Percentiles rank a stretch among this genome's conserved stretches.
Conservation (phyloP, 192 early-diverging fungal species). For the Backusella liffmaniae region DNA sequence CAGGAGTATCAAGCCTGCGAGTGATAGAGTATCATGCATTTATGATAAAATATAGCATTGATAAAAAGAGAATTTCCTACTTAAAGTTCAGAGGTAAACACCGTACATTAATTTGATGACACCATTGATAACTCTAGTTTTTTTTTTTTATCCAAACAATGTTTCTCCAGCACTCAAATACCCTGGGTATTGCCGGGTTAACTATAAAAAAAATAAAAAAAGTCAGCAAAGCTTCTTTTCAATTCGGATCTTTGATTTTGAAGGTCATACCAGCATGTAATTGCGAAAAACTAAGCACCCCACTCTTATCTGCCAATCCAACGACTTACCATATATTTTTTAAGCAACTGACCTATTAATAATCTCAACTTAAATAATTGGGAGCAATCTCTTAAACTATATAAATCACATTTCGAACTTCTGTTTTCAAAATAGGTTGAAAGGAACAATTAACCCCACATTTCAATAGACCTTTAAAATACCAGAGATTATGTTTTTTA, state of each 20-base stretch:
- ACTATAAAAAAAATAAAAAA: not conserved
- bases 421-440: slow-evolving; percentile 6
- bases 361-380: not conserved
- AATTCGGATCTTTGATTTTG: too few relatives aligned
- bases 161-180: not conserved
- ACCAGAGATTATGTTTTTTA: not conserved
- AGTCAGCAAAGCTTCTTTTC: too few relatives aligned
- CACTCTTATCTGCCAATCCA: slow-evolving; percentile 1
- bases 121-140: not conserved
- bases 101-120: not conserved
- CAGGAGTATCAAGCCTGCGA: not conserved
- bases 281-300: not conserved
- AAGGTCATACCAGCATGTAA: not conserved
- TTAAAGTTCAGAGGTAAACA: not conserved
- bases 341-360: not conserved
- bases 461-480: not conserved
- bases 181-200: not conserved
- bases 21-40: not conserved
- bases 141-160: not conserved
- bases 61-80: not conserved
- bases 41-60: not conserved
- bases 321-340: not conserved
- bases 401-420: not conserved
- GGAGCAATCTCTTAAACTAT: not conserved
- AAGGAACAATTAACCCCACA: not conserved